These are phyloP conservation scores for Pythium utonaiense DNA, from an alignment of 352 stramenopile genomes.

Conservation along the genomic window DNA sequence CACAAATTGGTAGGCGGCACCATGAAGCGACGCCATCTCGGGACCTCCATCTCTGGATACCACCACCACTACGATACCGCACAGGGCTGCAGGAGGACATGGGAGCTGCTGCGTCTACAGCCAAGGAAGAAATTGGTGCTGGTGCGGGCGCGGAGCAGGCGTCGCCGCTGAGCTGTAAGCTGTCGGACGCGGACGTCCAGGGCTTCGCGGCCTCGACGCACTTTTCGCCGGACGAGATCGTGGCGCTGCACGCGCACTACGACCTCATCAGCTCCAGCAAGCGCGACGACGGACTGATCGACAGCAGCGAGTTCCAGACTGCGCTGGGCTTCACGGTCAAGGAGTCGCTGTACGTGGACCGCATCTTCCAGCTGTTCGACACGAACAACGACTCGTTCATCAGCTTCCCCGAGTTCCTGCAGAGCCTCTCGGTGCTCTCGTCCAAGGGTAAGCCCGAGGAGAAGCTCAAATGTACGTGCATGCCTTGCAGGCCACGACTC, in stretches of 20 bases:
- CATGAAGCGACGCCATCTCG: not conserved
- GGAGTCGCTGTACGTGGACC: constrained; percentile 80
- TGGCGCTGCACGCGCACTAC: constrained; percentile 59
- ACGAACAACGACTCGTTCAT: constrained; percentile 76
- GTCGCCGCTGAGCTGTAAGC: constrained; percentile 42
- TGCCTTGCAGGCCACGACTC: no score
- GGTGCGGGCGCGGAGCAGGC: not conserved
- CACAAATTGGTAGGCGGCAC: not conserved
- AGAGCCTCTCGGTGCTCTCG: constrained; percentile 69
- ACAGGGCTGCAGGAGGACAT: no score
- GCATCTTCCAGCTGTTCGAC: constrained; percentile 81
- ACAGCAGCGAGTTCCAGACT: constrained; percentile 77
- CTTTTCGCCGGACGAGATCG: constrained; percentile 57
- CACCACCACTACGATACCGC: no score
- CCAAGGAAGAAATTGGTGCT: constrained; percentile 36
- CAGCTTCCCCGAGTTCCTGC: constrained; percentile 75
- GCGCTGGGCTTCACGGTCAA: constrained; percentile 73
- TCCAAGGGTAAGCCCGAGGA: constrained; percentile 61
- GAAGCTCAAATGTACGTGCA: constrained; percentile 65
- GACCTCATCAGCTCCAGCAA: constrained; percentile 62
- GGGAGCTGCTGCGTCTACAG: constrained; percentile 62
- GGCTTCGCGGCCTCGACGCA: constrained; percentile 38
- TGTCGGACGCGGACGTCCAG: constrained; percentile 48
- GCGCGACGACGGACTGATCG: constrained; percentile 68
- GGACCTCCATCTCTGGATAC: not conserved